Evolutionary conservation across 2,329 filamentous ascomycete genomes (phyloP), one percentile per base, ranked within the genome.

Genomic region (Trichoderma sp.): DNA sequence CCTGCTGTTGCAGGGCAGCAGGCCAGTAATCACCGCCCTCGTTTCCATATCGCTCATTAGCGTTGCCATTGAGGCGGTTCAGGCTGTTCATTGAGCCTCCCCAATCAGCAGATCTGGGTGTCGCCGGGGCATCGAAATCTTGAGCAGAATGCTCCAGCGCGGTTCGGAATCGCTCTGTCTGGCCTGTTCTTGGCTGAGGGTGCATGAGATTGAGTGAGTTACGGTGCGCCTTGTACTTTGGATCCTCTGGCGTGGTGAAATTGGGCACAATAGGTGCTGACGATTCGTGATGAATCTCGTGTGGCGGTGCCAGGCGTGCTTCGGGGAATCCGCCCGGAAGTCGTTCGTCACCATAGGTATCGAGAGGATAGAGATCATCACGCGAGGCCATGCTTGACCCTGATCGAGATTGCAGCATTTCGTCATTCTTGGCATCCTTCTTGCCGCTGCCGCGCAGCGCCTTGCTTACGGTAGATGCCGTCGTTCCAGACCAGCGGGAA

Each of bases 401-500:
- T 11, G 93, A 96, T 46, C 91, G 89, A 37, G 94, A 97, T n/a
- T 83, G 83, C 3, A 83, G 79, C 43, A 79, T 74, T 79, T 79
- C 89, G 81, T 83, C 90, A 78, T 84, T 89, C 81, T 83, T 89
- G 81, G 84, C 83, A 54, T 86, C 84, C 74, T 86, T 87, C 76
- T 83, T 84, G 59, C 84, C 84, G 74, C 89, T 92, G 74, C 87
- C 88, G 51, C 91, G 88, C 78, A 94, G 91, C 51, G 90, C 91
- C 73, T 91, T 91, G 55, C 92, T 90, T 54, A 94, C 89, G 70
- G 93, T 97, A 0, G 94, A 97, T 4, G 94, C 88, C 0, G 96
- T 99, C 2, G 95, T 98, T 81, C 96, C 96, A 0, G 95, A 98
- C 96, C 96, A 99, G 54, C 96, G 89, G 6, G 96, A 98, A 71